These are phyloP conservation scores for Xanthoconium separans DNA, from an alignment of 1,284 basidiomycete species.

Conservation along the genomic window DNA sequence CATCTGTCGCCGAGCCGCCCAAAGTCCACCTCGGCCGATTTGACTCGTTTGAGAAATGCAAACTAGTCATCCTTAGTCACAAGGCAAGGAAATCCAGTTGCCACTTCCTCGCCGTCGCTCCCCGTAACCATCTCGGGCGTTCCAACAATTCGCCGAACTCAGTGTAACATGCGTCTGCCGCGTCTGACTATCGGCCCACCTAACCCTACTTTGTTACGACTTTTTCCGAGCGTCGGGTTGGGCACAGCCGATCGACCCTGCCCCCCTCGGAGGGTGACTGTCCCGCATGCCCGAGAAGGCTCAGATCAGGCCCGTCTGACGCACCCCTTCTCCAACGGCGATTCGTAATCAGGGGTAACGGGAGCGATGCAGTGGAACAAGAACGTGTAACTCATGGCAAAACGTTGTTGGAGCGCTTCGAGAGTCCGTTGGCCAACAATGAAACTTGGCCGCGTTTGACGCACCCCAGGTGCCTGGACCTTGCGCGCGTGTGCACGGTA, in stretches of 20 bases:
- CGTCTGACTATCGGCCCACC: background rate
- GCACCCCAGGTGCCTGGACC: background rate
- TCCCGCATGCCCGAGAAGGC: conserved; percentile 5
- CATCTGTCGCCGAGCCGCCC: conserved; percentile 6
- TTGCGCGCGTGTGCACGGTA: no score
- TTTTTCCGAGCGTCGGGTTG: conserved; percentile 14
- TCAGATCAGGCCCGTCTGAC: conserved; percentile 4
- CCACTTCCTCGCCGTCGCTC: background rate
- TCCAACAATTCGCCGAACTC: background rate
- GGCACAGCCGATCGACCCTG: conserved; percentile 17
- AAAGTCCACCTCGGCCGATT: conserved; percentile 15
- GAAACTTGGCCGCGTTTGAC: background rate
- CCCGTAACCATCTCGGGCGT: background rate
- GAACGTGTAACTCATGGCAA: no score
- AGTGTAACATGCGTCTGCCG: no score
- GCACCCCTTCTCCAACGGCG: background rate
- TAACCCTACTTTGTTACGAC: background rate
- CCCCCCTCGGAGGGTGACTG: conserved; percentile 7
- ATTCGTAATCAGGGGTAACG: conserved; percentile 12
- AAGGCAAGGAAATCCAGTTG: no score
- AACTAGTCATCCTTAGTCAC: no score
- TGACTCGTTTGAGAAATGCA: background rate
- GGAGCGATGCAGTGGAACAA: background rate
- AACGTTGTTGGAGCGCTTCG: background rate
- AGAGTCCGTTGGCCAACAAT: background rate